phyloP scores from a whole-genome alignment of 345 rosid genomes.

The Hibiscus tridactylites region DNA sequence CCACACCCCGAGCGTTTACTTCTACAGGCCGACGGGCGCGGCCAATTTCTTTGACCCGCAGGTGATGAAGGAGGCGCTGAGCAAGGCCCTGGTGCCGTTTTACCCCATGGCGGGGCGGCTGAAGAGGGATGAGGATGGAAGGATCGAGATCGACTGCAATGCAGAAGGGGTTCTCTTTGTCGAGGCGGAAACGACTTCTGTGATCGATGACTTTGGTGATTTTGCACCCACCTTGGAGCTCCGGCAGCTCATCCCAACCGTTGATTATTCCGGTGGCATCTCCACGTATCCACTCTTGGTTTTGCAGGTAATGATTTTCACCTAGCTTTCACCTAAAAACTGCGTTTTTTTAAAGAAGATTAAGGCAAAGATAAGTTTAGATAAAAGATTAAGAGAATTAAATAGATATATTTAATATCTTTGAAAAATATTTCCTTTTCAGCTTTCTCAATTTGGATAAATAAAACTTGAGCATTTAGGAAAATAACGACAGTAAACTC shows the following conservation, averaged over 20 bases:
- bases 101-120: constrained; percentile 92
- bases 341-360: no score
- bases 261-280: constrained; percentile 77
- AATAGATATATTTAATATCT: no score
- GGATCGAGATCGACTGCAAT: constrained; percentile 85
- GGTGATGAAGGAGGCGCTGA: constrained; percentile 56
- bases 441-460: no score
- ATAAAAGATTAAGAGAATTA: no score
- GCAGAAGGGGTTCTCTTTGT: constrained; percentile 81
- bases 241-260: constrained; percentile 75
- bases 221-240: constrained; percentile 83
- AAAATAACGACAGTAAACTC: no score
- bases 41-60: constrained; percentile 56
- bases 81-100: constrained; percentile 74
- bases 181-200: constrained; percentile 59
- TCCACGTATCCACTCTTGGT: constrained; percentile 72
- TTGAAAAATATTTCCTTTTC: no score
- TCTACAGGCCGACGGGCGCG: constrained; percentile 61
- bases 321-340: no score
- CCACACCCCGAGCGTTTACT: constrained; percentile 92
- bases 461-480: no score
- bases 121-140: constrained; percentile 67
- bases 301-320: constrained; percentile 50
- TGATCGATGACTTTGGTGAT: constrained; percentile 75
- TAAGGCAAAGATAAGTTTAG: no score